Conservation (phyloP, 176 grass and related monocot genomes). For the Tuctoria greenei region DNA sequence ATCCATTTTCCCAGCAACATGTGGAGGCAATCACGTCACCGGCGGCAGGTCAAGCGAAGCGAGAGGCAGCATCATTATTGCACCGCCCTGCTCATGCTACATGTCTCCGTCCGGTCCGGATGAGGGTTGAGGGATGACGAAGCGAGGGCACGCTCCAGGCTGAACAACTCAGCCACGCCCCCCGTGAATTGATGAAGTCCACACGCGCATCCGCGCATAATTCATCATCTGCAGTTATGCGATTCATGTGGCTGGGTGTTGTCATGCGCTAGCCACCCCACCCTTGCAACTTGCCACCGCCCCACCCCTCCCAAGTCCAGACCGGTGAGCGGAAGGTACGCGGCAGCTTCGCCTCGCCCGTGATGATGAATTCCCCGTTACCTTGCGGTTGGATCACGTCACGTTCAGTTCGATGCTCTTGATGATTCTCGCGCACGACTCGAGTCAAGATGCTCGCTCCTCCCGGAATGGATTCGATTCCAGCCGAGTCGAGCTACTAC, state of each 20-base stretch:
- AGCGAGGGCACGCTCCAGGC: too few species aligned
- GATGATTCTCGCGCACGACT: neutral
- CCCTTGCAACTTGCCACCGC: neutral
- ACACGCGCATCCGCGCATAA: constrained; percentile 23
- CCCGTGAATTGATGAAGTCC: too few species aligned
- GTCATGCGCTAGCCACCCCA: neutral
- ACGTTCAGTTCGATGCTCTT: neutral
- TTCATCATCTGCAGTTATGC: neutral
- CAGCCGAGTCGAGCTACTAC: neutral
- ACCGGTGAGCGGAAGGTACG: neutral
- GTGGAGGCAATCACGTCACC: neutral
- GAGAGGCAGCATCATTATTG: neutral
- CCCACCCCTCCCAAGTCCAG: neutral
- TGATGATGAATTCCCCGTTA: constrained; percentile 11
- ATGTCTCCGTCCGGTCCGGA: too few species aligned
- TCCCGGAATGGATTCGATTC: neutral
- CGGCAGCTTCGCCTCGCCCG: constrained; percentile 34
- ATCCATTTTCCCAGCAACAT: neutral
- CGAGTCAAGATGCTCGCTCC: constrained; percentile 1
- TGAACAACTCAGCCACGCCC: too few species aligned
- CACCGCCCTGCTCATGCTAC: neutral
- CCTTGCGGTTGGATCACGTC: constrained; percentile 26
- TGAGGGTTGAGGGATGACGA: too few species aligned
- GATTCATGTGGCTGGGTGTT: constrained; percentile 19
- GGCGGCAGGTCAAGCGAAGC: neutral